These are phyloP conservation scores for Melampsora abietis-canadensis DNA, from an alignment of 1,284 basidiomycete genomes.

Conservation along the genomic window DNA sequence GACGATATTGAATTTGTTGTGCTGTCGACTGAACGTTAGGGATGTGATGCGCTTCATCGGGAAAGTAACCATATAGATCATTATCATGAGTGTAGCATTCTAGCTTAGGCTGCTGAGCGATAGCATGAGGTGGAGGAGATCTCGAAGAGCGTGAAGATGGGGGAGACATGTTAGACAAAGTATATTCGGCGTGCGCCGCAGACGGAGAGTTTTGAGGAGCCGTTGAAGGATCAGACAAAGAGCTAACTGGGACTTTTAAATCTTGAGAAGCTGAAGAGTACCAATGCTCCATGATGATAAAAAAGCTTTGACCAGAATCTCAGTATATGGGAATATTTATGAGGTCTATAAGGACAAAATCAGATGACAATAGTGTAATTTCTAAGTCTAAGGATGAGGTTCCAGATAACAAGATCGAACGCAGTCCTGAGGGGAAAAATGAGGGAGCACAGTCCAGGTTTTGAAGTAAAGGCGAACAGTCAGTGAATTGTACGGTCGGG, in stretches of 20 bases:
- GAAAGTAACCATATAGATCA: background rate
- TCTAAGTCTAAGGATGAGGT: too few species aligned
- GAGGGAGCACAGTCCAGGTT: background rate
- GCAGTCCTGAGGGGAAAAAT: background rate
- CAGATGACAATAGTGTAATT: too few species aligned
- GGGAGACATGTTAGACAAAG: background rate
- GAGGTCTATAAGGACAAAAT: too few species aligned
- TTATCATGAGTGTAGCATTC: slow-evolving; percentile 1
- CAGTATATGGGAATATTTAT: too few species aligned
- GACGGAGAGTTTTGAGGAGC: background rate
- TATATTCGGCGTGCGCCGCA: background rate
- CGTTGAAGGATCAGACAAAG: background rate
- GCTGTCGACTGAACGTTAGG: background rate
- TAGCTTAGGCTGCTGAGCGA: background rate
- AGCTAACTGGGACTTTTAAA: slow-evolving; percentile 14
- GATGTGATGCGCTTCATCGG: background rate
- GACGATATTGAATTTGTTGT: background rate
- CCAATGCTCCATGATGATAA: slow-evolving; percentile 36
- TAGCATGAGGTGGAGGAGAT: background rate
- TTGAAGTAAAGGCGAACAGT: background rate
- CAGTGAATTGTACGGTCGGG: background rate
- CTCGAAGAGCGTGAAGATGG: slow-evolving; percentile 7
- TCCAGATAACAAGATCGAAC: slow-evolving; percentile 1
- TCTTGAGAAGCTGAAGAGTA: slow-evolving; percentile 21
- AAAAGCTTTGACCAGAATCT: background rate